Base-by-base conservation (phyloP, 371 early-diverging fungal genomes). In the Circinella umbellata region DNA sequence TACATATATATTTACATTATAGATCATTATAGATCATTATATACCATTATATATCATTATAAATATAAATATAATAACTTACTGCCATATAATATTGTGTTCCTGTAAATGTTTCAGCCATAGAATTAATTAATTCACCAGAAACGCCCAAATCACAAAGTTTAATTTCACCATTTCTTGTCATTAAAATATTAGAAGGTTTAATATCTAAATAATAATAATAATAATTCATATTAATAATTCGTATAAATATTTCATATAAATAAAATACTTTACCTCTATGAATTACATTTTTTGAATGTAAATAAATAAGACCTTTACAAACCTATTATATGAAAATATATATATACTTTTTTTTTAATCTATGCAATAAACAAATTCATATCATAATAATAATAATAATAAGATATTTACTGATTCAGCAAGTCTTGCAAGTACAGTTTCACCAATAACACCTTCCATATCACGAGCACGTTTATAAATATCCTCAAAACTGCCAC, bases 41-140 rank as follows among this genome's bases (percentile, higher is more conserved):
- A n/a, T n/a, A n/a, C n/a, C n/a, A n/a, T n/a, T n/a, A n/a, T n/a
- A n/a, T n/a, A n/a, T n/a, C n/a, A n/a, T n/a, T n/a, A 42, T 42
- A 11, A 42, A 42, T 42, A 42, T 42, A 9, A 2, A 9, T 42
- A 9, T 11, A 64, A 35, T 35, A 35, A 48, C 90, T 75, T 90
- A 94, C 94, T 68, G 97, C 93, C 97, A 99, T 96, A 70, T 99
- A 99, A 57, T 92, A 93, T 67, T 92, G 90, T 47, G 99, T 98
- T 13, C 99, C 99, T 3, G 95, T 94, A 85, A 97, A 97, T 5
- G 98, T 97, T 68, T 94, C 89, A 14, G 96, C 98, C 36, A 96
- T 84, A 9, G 96, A 94, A 71, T 95, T 92, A 65, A 94, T 93
- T 42, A 95, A 74, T 73, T 96, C 93, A 11, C 95, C 95, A 27